Evolutionary conservation across 495 filamentous ascomycete species (phyloP), one percentile per base, ranked within the genome.

Genomic region (Lentithecium fluviatile): DNA sequence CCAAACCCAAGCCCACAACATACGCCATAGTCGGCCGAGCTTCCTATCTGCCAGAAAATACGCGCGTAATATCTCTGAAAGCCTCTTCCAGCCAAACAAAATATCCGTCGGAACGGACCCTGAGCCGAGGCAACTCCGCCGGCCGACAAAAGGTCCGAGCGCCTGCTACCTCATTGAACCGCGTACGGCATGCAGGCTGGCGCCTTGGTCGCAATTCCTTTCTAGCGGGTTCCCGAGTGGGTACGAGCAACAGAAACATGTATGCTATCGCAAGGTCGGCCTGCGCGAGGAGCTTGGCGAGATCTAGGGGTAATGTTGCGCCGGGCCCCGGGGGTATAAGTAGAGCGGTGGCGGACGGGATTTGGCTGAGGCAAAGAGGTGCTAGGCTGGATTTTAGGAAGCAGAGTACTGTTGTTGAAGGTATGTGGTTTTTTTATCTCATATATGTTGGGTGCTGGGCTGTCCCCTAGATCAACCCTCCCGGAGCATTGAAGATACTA

Each of bases 281-380:
- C 58, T 53, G 21, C 25, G 40, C 25, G 46, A 8, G 24, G 13
- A 23, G 46, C 21, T 19, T n/a, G 46, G 47, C 7, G 11, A 23
- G 45, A 29, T 21, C 15, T 20, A 45, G 58, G 58, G n/a, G n/a
- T 1, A 61, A 61, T n/a, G 23, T 61, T 61, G 46, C 49, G 47
- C 58, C 58, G 58, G 23, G 34, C 17, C 50, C 6, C 34, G 17
- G 23, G 20, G 40, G 26, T 34, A 38, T 20, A 45, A 57, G 21
- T 23, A 50, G 45, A 29, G 4, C 2, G 21, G 45, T 13, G n/a
- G 48, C 17, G 20, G 13, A 23, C 21, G 10, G 11, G n/a, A n/a
- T n/a, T 13, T 8, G 19, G 21, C 7, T 6, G 19, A 15, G 24
- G 29, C 8, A 12, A 32, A 52, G 32, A 49, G 25, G 13, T 19